Evolutionary conservation across 345 rosid species (phyloP), one percentile per base, ranked within the genome.

Genomic region (Dimocarpus longan): DNA sequence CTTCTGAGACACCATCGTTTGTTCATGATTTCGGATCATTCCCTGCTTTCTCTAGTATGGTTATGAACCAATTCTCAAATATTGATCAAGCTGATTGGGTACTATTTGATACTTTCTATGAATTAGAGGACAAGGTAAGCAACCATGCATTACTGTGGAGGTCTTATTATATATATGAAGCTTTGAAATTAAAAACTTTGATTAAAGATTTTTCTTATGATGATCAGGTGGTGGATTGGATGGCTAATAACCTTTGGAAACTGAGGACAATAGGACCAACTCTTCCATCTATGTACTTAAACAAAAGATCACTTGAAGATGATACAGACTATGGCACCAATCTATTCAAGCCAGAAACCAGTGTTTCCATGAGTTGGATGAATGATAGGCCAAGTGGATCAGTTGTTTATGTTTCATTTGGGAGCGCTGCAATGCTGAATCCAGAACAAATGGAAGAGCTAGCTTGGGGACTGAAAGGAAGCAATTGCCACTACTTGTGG

Each of bases 321-420:
- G 84, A 81, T 43, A 57, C 2, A 12, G 59, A 39, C 9, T 72
- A 81, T 56, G 78, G 78, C 5, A 13, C 63, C 70, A 37, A 60
- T 13, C 39, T 72, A 52, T 81, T 81, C 78, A 67, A 71, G 54
- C 74, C 78, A 15, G 54, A 64, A 39, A 24, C 70, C 24, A 37
- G 50, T 10, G 74, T 76, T 9, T 74, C 78, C 75, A 50, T 50
- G 12, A 10, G 37, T 6, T 85, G 88, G 88, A 82, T 85, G 48
- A 2, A 68, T 5, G 15, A 21, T 62, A 74, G 75, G 40, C 82
- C 76, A 3, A 65, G 39, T n/a, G 66, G 76, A 18, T 80, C 88
- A 4, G 84, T 85, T 18, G 68, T 82, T 22, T 85, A 82, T 28
- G 84, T 82, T 7, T 80, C 88, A 7, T 85, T 85, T 22, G 88